Percentiles rank a stretch among this genome's conserved stretches.
phyloP scores from a whole-genome alignment of 495 filamentous ascomycete species.

The Podospora tetraspora region DNA sequence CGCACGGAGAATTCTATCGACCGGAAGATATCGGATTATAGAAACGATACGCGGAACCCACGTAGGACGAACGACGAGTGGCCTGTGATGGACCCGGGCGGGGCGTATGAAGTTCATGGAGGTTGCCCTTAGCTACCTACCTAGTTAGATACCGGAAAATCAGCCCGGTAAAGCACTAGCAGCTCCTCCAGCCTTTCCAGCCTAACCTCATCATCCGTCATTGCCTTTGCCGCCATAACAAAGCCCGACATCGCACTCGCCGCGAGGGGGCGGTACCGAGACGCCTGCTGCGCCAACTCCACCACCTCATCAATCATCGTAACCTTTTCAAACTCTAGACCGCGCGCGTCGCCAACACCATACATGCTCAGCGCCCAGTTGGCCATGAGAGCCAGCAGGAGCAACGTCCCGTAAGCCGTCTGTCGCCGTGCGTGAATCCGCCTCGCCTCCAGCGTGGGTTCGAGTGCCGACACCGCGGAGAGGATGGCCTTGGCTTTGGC shows the following conservation, averaged over 20 bases:
- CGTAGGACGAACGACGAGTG: not conserved
- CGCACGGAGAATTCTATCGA: no score
- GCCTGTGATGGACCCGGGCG: not conserved
- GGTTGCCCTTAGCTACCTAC: not conserved
- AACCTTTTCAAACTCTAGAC: not conserved
- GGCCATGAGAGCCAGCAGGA: slow-evolving; percentile 7
- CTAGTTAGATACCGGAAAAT: not conserved
- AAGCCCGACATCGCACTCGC: slow-evolving; percentile 7
- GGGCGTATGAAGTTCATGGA: not conserved
- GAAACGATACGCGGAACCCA: no score
- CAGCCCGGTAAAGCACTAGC: not conserved
- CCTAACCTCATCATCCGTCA: slow-evolving; percentile 3
- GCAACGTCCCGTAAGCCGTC: slow-evolving; percentile 2
- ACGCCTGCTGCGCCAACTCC: not conserved
- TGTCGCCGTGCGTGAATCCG: slow-evolving; percentile 1
- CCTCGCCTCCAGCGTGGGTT: not conserved
- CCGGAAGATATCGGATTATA: no score
- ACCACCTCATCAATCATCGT: slow-evolving; percentile 6
- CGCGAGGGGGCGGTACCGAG: slow-evolving; percentile 3
- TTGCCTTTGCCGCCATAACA: slow-evolving; percentile 1
- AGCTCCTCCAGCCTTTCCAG: slow-evolving; percentile 1
- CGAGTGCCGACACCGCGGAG: not conserved
- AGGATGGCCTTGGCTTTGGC: slow-evolving; percentile 6
- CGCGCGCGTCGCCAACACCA: not conserved
- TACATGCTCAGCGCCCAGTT: slow-evolving; percentile 5